Evolutionary conservation across 768 basidiomycete genomes (phyloP).

Genomic region (Tubosaeta sp.): DNA sequence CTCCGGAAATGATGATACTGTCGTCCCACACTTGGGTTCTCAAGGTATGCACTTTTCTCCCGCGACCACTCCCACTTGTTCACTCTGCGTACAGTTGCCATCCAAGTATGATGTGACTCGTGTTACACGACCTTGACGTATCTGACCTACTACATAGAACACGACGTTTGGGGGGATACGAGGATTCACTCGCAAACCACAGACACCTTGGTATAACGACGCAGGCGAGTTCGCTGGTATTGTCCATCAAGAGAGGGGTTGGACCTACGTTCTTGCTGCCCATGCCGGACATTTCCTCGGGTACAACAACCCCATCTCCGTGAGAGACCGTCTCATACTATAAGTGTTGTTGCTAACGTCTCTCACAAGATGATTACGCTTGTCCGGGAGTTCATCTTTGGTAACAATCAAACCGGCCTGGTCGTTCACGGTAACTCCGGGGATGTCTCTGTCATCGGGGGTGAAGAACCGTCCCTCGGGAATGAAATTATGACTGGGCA

Average conservation of each 20-base stretch:
- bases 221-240: slow-evolving; percentile 55
- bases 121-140: not conserved
- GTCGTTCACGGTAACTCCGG: slow-evolving; percentile 35
- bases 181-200: slow-evolving; percentile 65
- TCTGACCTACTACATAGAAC: slow-evolving; percentile 41
- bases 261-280: slow-evolving; percentile 39
- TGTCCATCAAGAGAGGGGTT: slow-evolving; percentile 68
- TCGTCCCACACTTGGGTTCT: slow-evolving; percentile 56
- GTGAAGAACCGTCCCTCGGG: slow-evolving; percentile 44
- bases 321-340: slow-evolving; percentile 32
- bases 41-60: slow-evolving; percentile 42
- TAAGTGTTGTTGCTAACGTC: not conserved
- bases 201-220: slow-evolving; percentile 63
- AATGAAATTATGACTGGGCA: slow-evolving; percentile 49
- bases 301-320: slow-evolving; percentile 34
- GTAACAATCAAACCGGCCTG: slow-evolving; percentile 54
- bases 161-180: slow-evolving; percentile 78
- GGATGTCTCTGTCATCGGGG: slow-evolving; percentile 37
- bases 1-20: slow-evolving; percentile 66
- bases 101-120: slow-evolving; percentile 38
- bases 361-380: slow-evolving; percentile 51
- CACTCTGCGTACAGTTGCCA: slow-evolving; percentile 39
- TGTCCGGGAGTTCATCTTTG: slow-evolving; percentile 64
- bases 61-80: not conserved
- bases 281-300: slow-evolving; percentile 38